Base-by-base conservation (phyloP, 2,329 filamentous ascomycete genomes). In the Aspergillus brunneoviolaceus region DNA sequence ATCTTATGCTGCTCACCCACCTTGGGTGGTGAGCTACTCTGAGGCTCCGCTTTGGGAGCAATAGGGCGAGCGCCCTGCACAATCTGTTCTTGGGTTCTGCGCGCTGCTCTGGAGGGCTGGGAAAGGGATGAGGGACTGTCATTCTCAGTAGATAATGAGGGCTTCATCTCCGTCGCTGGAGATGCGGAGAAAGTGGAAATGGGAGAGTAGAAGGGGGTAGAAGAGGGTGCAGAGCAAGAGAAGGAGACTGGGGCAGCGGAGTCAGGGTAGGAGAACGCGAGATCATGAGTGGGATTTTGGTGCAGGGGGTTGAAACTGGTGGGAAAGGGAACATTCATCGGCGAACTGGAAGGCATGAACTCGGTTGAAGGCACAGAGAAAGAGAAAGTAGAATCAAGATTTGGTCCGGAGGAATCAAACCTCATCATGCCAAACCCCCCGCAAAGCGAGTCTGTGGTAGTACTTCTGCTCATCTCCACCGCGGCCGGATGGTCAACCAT, bases 131-230 rank as follows among this genome's bases (percentile, higher is more conserved):
- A 81, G 14, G 39, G 39, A 63, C 66, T 71, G 64, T 76, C 74
- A 70, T 81, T 82, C 63, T 78, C 77, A 57, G 71, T 71, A 60
- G 82, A 84, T 68, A 77, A 67, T 64, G 80, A 81, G 70, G 77
- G 77, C 70, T 77, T 77, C 81, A 84, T 83, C 70, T 83, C 80
- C 70, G 77, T 72, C 66, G 74, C 74, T 23, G 74, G 71, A 72
- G 74, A 78, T 68, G 73, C 68, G 65, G 73, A 65, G 59, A 74
- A 67, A 65, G 67, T 71, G 60, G 68, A 66, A 52, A 70, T 65
- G 10, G 59, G 50, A 57, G 67, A 67, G 25, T 60, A 65, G 59
- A 72, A 72, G 27, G 72, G 67, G 35, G 70, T 70, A 49, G 73
- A 67, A 58, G 73, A 68, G 50, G 74, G 73, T 16, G 74, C 74